These are phyloP conservation scores for Candolleomyces aberdarensis DNA, from an alignment of 768 basidiomycete genomes.

Conservation along the genomic window DNA sequence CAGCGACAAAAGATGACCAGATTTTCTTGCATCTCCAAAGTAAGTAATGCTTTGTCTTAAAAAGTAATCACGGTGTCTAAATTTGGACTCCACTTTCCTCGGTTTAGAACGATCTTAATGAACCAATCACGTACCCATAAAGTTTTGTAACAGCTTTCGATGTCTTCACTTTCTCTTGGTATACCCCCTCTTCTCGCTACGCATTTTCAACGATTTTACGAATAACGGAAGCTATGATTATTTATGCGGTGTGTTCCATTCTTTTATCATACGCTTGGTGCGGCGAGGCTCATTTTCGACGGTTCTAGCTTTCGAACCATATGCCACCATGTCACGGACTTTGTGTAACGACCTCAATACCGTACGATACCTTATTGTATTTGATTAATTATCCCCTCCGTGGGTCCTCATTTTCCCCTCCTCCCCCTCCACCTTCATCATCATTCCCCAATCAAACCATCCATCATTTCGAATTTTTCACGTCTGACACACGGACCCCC, in stretches of 20 bases:
- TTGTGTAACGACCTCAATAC: neutral
- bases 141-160: no score
- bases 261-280: no score
- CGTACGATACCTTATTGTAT: neutral
- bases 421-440: neutral
- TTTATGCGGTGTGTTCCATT: neutral
- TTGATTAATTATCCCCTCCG: neutral
- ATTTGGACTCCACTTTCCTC: no score
- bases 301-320: neutral
- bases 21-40: conserved; percentile 9
- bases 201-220: neutral
- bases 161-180: no score
- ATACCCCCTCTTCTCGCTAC: neutral
- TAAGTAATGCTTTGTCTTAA: conserved; percentile 13
- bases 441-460: neutral
- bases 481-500: no score
- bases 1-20: conserved; percentile 42
- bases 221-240: neutral
- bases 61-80: no score
- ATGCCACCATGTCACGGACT: neutral
- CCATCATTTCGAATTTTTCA: no score
- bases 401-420: neutral
- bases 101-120: neutral
- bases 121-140: neutral
- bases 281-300: no score